Percentiles rank a stretch among this genome's conserved stretches.
Evolutionary conservation across 306 rosid species (phyloP).

Genomic region (Prunus campanulata): DNA sequence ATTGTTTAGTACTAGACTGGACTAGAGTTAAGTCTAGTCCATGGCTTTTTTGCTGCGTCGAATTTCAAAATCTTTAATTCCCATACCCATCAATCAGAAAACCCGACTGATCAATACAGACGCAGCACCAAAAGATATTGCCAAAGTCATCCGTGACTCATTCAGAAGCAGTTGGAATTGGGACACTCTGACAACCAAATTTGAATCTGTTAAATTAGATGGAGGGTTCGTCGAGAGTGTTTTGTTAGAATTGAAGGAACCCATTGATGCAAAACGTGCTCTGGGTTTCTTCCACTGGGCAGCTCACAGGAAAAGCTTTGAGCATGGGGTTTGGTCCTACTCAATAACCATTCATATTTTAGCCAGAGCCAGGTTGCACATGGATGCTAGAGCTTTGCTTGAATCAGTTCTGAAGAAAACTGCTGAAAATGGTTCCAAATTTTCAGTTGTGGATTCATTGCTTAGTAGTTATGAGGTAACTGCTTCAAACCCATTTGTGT

Average conservation of each 20-base stretch:
- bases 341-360: constrained; percentile 50
- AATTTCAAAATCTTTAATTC: background rate
- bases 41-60: constrained; percentile 14
- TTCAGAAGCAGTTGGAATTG: constrained; percentile 55
- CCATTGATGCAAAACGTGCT: constrained; percentile 63
- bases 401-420: constrained; percentile 39
- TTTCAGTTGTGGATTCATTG: constrained; percentile 53
- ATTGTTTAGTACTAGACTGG: too few relatives aligned
- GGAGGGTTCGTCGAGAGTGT: constrained; percentile 41
- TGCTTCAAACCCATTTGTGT: constrained; percentile 49
- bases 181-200: constrained; percentile 46
- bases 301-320: constrained; percentile 33
- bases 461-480: constrained; percentile 36
- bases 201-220: constrained; percentile 33
- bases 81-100: constrained; percentile 11
- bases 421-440: constrained; percentile 1
- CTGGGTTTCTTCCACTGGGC: constrained; percentile 83
- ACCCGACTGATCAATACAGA: constrained; percentile 24
- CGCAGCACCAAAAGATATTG: background rate
- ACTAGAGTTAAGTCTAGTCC: too few relatives aligned
- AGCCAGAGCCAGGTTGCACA: constrained; percentile 44
- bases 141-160: constrained; percentile 36
- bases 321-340: constrained; percentile 54
- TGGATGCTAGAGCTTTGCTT: constrained; percentile 65
- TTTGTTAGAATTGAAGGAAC: constrained; percentile 48